Evolutionary conservation across 2,329 filamentous ascomycete species (phyloP).

Genomic region (Chrysosporium queenslandicum): DNA sequence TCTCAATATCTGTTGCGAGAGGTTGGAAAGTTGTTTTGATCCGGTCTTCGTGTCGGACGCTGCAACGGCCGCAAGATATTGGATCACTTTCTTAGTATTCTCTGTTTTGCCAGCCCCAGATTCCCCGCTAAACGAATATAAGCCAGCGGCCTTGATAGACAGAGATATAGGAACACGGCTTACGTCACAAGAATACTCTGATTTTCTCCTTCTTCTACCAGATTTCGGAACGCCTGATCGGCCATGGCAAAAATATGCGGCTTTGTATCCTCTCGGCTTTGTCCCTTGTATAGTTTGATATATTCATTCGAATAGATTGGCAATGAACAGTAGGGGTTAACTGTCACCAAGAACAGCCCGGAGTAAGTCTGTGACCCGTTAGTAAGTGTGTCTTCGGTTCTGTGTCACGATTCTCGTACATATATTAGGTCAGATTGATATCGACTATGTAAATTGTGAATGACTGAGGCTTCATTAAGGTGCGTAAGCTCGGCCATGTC

Average conservation of each 20-base stretch:
- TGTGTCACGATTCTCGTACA: slow-evolving; percentile 30
- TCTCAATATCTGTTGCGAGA: slow-evolving; percentile 90
- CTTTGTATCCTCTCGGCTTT: slow-evolving; percentile 83
- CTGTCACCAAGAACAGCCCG: slow-evolving; percentile 87
- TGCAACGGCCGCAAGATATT: slow-evolving; percentile 91
- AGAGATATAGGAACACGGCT: slow-evolving; percentile 22
- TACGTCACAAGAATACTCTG: slow-evolving; percentile 93
- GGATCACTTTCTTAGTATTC: slow-evolving; percentile 98
- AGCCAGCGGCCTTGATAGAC: slow-evolving; percentile 13
- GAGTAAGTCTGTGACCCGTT: slow-evolving; percentile 64
- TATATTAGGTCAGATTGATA: slow-evolving; percentile 95
- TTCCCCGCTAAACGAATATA: slow-evolving; percentile 52
- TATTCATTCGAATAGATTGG: slow-evolving; percentile 96
- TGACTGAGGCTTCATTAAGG: slow-evolving; percentile 92
- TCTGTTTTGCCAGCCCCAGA: slow-evolving; percentile 97
- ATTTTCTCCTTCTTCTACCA: slow-evolving; percentile 90
- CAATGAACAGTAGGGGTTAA: slow-evolving; percentile 90
- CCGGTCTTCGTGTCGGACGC: slow-evolving; percentile 63
- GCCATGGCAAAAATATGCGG: slow-evolving; percentile 98
- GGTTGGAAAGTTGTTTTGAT: slow-evolving; percentile 62
- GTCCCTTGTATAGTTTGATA: slow-evolving; percentile 94
- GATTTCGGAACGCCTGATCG: slow-evolving; percentile 87
- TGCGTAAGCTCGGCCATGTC: slow-evolving; percentile 99
- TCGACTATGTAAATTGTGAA: slow-evolving; percentile 89
- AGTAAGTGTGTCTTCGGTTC: not conserved